phyloP scores from a whole-genome alignment of 345 rosid genomes.

The Kernera saxatilis region DNA sequence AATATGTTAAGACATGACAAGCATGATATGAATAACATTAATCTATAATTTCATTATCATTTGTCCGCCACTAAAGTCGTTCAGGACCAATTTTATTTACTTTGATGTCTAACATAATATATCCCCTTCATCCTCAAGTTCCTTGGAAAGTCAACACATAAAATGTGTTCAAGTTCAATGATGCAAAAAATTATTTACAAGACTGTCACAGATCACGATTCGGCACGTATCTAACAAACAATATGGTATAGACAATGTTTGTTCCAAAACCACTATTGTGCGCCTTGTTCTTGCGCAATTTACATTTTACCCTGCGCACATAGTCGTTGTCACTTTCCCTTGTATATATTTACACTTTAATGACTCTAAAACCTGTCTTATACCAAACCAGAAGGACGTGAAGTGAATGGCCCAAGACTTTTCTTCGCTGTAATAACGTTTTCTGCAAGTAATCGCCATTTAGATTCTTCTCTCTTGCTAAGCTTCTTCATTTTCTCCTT shows the following conservation, averaged over 20 bases:
- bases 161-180: too few relatives aligned
- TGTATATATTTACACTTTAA: not conserved
- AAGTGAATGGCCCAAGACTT: constrained; percentile 45
- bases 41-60: not conserved
- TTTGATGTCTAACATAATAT: too few relatives aligned
- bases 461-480: constrained; percentile 65
- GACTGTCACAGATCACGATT: not conserved
- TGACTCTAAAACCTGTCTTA: constrained; percentile 1
- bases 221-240: not conserved
- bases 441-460: constrained; percentile 63
- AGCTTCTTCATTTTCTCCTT: constrained; percentile 62
- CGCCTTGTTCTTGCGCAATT: not conserved
- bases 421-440: constrained; percentile 60
- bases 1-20: not conserved
- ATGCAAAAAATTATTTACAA: not conserved
- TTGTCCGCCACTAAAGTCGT: not conserved
- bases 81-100: not conserved
- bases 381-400: constrained; percentile 29
- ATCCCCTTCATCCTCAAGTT: too few relatives aligned
- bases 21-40: not conserved
- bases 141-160: too few relatives aligned
- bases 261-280: not conserved
- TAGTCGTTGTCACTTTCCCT: not conserved
- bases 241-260: not conserved
- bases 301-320: not conserved